Conservation (phyloP, 495 filamentous ascomycete genomes). For the Penicillium crystallinum region DNA sequence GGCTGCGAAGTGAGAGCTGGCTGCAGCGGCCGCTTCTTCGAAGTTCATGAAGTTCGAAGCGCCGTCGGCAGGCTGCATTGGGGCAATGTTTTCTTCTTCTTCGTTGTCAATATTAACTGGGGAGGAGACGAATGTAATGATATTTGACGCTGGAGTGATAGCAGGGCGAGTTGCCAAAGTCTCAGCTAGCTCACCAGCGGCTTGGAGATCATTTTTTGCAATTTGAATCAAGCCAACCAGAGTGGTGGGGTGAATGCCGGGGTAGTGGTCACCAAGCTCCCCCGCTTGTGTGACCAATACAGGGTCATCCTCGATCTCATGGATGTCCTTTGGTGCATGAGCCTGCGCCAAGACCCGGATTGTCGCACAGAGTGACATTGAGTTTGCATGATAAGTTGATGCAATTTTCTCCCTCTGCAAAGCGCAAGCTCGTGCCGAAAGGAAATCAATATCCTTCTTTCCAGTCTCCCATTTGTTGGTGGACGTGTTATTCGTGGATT, state of each 20-base stretch:
- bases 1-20: slow-evolving; percentile 35
- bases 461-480: slow-evolving; percentile 53
- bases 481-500: slow-evolving; percentile 3
- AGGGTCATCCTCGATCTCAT: slow-evolving; percentile 38
- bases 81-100: slow-evolving; percentile 16
- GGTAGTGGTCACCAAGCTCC: slow-evolving; percentile 52
- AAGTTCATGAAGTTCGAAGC: slow-evolving; percentile 17
- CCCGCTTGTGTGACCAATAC: slow-evolving; percentile 42
- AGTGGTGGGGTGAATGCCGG: slow-evolving; percentile 38
- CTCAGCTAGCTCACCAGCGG: slow-evolving; percentile 55
- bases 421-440: slow-evolving; percentile 41
- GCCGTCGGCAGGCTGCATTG: not conserved
- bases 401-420: slow-evolving; percentile 47
- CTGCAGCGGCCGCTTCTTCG: slow-evolving; percentile 22
- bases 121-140: slow-evolving; percentile 36
- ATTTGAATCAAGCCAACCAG: slow-evolving; percentile 50
- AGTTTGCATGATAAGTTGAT: slow-evolving; percentile 58
- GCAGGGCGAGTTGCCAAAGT: slow-evolving; percentile 33
- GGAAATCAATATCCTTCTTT: slow-evolving; percentile 55
- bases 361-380: slow-evolving; percentile 52
- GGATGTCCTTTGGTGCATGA: slow-evolving; percentile 22
- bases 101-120: slow-evolving; percentile 29
- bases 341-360: slow-evolving; percentile 47
- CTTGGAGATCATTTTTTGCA: slow-evolving; percentile 49
- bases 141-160: slow-evolving; percentile 32